Evolutionary conservation across 768 basidiomycete genomes (phyloP), one percentile per base, ranked within the genome.

Genomic region (Lactarius pseudohatsudake): DNA sequence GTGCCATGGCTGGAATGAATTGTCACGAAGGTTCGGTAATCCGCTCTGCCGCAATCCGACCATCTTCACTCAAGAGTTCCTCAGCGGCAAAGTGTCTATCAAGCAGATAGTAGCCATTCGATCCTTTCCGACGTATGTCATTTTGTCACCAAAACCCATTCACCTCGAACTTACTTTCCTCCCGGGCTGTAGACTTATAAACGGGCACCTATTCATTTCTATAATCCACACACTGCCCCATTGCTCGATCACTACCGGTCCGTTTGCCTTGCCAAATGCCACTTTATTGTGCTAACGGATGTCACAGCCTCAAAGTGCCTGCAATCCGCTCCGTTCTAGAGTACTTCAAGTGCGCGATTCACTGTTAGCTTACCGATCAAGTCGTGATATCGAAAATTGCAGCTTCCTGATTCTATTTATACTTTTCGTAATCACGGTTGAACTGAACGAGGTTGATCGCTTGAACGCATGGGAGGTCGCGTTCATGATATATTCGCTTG

Each of bases 201-300:
- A 79, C 85, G 89, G 57, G 92, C 85, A 30, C 94, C 96, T 13
- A 84, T 97, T 40, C 92, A 95, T 75, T 90, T 96, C 71, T 97
- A 98, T 75, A 94, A 98, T 74, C 95, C 95, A 3, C 90, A 94
- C 73, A 92, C 88, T 74, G 95, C 95, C 0, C 93, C 95, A 20
- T 76, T 97, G n/a, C 84, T 98, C 8, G 94, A 98, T 74, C 95
- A 98, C 76, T 98, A 97, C 73, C 87, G 96, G 92, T 92, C 62
- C 18, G 41, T 47, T 54, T 41, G 40, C 8, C 10, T 47, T 28
- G 53, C 30, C 56, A 34, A 32, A 36, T n/a, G 32, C 10, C 20
- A 16, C 16, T 9, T 34, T 4, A 40, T 38, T 63, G 56, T 54
- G 61, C 59, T 74, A 66, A 57, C 41, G 38, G 22, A 43, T 56